phyloP scores from a whole-genome alignment of 1,284 basidiomycete species.

The Anthracocystis panici-leucophaei region DNA sequence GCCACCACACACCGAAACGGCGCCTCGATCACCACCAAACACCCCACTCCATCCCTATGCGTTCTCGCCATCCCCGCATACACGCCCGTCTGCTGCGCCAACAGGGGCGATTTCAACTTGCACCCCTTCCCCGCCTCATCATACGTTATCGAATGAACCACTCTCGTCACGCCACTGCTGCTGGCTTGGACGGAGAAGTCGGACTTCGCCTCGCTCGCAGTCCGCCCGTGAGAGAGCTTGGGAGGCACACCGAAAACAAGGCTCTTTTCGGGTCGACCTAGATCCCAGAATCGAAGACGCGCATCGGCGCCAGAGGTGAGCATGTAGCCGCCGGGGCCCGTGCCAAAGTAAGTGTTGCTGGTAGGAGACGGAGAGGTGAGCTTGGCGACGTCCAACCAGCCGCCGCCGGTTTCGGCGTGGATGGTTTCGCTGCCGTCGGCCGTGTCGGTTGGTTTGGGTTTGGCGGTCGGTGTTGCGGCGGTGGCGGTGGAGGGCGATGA shows the following conservation, averaged over 20 bases:
- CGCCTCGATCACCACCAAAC: slow-evolving; percentile 82
- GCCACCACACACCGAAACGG: slow-evolving; percentile 89
- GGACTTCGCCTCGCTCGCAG: slow-evolving; percentile 27
- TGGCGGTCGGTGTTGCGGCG: not conserved
- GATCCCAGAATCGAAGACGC: slow-evolving; percentile 84
- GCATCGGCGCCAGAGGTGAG: slow-evolving; percentile 85
- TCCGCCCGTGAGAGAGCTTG: slow-evolving; percentile 12
- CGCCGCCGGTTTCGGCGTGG: slow-evolving; percentile 27
- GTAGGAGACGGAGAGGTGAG: slow-evolving; percentile 17
- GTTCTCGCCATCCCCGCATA: slow-evolving; percentile 28
- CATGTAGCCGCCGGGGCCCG: slow-evolving; percentile 76
- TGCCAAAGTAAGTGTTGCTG: not conserved
- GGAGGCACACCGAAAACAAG: slow-evolving; percentile 35
- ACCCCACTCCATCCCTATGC: slow-evolving; percentile 86
- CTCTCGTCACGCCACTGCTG: not conserved
- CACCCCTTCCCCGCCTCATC: not conserved
- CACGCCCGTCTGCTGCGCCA: slow-evolving; percentile 43
- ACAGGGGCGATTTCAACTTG: slow-evolving; percentile 45
- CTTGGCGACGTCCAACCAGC: slow-evolving; percentile 63
- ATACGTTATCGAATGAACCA: slow-evolving; percentile 21
- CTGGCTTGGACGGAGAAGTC: slow-evolving; percentile 26
- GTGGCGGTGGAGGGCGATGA: slow-evolving; percentile 20
- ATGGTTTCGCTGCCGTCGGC: slow-evolving; percentile 25
- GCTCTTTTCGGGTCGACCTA: slow-evolving; percentile 75
- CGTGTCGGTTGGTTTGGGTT: not conserved